These are phyloP conservation scores for Effrenium voratum DNA, from an alignment of 73 alveolate genomes.

Conservation along the genomic window DNA sequence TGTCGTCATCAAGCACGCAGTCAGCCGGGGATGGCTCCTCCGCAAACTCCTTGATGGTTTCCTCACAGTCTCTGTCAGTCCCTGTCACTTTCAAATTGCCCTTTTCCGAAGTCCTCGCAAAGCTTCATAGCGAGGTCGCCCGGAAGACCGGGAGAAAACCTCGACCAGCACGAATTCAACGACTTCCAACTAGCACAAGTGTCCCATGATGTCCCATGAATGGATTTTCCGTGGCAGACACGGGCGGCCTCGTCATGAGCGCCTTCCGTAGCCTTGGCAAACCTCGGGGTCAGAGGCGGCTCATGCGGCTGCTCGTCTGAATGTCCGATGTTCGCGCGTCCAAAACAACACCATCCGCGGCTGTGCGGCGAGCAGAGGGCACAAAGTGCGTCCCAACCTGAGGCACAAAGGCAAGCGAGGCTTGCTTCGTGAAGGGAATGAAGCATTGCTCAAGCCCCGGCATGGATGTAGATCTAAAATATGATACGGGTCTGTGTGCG, in stretches of 20 bases:
- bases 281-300: too few species aligned
- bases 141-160: slow-evolving; percentile 13
- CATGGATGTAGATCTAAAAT: neutral
- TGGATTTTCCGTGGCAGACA: neutral
- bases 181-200: too few species aligned
- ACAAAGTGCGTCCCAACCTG: slow-evolving; percentile 84
- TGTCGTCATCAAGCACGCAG: slow-evolving; percentile 22
- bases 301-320: too few species aligned
- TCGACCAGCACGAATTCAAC: neutral
- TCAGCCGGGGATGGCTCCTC: neutral
- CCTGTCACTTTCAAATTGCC: too few species aligned
- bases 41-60: slow-evolving; percentile 48
- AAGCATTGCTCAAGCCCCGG: neutral
- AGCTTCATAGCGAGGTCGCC: slow-evolving; percentile 37
- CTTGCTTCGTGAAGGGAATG: neutral
- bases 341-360: too few species aligned
- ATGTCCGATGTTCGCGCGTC: too few species aligned
- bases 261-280: slow-evolving; percentile 18
- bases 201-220: neutral
- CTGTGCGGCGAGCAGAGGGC: slow-evolving; percentile 56
- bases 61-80: neutral
- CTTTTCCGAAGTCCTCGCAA: slow-evolving; percentile 22
- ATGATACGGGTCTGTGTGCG: too few species aligned
- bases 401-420: neutral
- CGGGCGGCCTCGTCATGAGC: slow-evolving; percentile 20